phyloP scores from a whole-genome alignment of 352 stramenopile genomes.

The Phytophthora podocarpi region DNA sequence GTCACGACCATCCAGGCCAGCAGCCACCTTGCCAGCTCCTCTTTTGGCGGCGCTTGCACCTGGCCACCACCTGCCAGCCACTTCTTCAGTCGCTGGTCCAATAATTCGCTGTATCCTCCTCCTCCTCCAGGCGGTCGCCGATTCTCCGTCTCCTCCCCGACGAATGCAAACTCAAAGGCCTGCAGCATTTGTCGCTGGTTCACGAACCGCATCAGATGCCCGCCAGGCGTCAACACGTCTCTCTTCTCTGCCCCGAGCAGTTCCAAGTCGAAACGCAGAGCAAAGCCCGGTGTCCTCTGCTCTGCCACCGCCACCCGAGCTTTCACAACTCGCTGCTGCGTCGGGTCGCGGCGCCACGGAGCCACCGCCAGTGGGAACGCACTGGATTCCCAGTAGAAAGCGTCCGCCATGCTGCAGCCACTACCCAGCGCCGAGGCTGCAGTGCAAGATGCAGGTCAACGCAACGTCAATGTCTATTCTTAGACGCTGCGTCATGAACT shows the following conservation, averaged over 20 bases:
- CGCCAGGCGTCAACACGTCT: constrained; percentile 1
- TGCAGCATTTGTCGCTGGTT: constrained; percentile 57
- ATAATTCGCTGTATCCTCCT: constrained; percentile 4
- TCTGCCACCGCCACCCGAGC: constrained; percentile 41
- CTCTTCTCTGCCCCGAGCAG: background rate
- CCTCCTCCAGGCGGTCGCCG: constrained; percentile 10
- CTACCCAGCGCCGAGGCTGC: too few species aligned
- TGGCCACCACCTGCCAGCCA: constrained; percentile 37
- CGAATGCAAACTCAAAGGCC: constrained; percentile 45
- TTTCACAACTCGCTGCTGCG: constrained; percentile 24
- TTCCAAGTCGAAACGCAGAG: constrained; percentile 46
- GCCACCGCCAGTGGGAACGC: constrained; percentile 28
- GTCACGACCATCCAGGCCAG: constrained; percentile 51
- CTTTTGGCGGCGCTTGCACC: constrained; percentile 37
- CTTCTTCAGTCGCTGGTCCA: constrained; percentile 28
- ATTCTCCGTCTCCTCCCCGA: background rate
- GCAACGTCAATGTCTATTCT: background rate
- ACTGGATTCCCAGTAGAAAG: constrained; percentile 29
- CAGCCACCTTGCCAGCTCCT: constrained; percentile 63
- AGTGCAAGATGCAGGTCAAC: background rate
- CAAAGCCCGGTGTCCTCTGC: constrained; percentile 43
- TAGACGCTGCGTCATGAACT: too few species aligned
- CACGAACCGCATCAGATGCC: constrained; percentile 32
- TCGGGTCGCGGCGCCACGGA: constrained; percentile 19
- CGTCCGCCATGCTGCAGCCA: constrained; percentile 5